Base-by-base conservation (phyloP, 1,284 basidiomycete genomes). In the Austropuccinia psidii region DNA sequence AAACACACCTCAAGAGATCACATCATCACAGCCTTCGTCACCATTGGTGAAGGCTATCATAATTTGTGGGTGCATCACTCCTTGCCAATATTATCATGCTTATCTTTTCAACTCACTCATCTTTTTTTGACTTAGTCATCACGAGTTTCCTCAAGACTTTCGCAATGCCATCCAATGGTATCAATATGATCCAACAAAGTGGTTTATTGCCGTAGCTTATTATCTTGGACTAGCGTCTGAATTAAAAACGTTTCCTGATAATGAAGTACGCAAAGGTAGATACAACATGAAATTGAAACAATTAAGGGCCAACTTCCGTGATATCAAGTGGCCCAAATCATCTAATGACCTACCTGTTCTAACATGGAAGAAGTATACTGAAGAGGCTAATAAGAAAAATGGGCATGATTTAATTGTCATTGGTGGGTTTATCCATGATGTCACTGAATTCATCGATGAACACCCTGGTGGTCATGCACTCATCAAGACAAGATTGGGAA, bases 31-130 rank as follows among this genome's bases (percentile, higher is more conserved):
- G 92, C 92, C 11, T 84, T 94, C 52, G 87, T 87, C 75, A 94
- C 92, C 35, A 87, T 93, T 79, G 92, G 92, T 75, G 92, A 95
- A 82, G 92, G 93, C 15, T 95, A 95, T 84, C 92, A 95, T 85
- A 95, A 96, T 83, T 96, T 96, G 77, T 76, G 29, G 57, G 76
- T 75, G 31, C n/a, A 29, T 31, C 1, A 11, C 31, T 13, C 37
- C 31, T 37, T 1, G n/a, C 4, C 4, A 27, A 24, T 29, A 13
- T 2, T 29, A 19, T 45, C n/a, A n/a, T n/a, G n/a, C n/a, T n/a
- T n/a, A n/a, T n/a, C 7, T n/a, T n/a, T n/a, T n/a, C n/a, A n/a
- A 60, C 41, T 37, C n/a, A 58, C 60, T 55, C 17, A 50, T 52
- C 35, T 17, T 52, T 33, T n/a, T 35, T 35, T 27, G 29, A 33